Evolutionary conservation across 148 eudicot species (phyloP).

Genomic region (Fagopyrum tataricum): DNA sequence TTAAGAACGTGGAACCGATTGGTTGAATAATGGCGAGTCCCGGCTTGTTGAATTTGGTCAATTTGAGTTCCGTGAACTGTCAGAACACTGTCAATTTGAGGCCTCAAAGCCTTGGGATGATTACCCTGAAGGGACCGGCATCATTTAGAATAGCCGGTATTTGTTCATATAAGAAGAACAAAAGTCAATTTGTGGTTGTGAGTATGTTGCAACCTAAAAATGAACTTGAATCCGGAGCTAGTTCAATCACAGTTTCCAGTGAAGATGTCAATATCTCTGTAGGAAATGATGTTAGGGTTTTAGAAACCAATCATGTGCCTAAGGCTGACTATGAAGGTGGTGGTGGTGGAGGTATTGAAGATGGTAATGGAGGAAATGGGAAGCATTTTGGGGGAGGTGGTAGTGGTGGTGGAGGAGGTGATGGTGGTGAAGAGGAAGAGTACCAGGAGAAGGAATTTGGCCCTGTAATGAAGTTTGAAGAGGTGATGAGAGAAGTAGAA

Average conservation of each 20-base stretch:
- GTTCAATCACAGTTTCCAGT: slow-evolving; percentile 14
- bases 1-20: neutral
- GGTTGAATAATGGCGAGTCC: neutral
- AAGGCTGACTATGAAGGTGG: slow-evolving; percentile 24
- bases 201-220: slow-evolving; percentile 16
- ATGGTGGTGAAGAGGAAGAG: slow-evolving; percentile 25
- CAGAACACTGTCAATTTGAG: neutral
- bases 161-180: slow-evolving; percentile 8
- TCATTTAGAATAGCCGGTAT: neutral
- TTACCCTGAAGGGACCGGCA: neutral
- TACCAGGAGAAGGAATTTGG: slow-evolving; percentile 50
- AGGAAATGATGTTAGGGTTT: slow-evolving; percentile 22
- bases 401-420: slow-evolving; percentile 24
- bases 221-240: slow-evolving; percentile 20
- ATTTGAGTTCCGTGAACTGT: neutral
- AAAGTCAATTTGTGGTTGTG: slow-evolving; percentile 21
- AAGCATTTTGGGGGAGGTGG: slow-evolving; percentile 24
- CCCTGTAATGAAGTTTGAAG: slow-evolving; percentile 51
- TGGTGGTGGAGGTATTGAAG: slow-evolving; percentile 19
- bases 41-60: neutral
- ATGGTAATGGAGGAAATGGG: slow-evolving; percentile 36
- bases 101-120: too few species aligned
- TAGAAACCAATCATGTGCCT: slow-evolving; percentile 12
- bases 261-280: slow-evolving; percentile 6
- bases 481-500: slow-evolving; percentile 46